Conservation (phyloP, 225 moss, liverwort and hornwort genomes). For the Antitrichia curtipendula region DNA sequence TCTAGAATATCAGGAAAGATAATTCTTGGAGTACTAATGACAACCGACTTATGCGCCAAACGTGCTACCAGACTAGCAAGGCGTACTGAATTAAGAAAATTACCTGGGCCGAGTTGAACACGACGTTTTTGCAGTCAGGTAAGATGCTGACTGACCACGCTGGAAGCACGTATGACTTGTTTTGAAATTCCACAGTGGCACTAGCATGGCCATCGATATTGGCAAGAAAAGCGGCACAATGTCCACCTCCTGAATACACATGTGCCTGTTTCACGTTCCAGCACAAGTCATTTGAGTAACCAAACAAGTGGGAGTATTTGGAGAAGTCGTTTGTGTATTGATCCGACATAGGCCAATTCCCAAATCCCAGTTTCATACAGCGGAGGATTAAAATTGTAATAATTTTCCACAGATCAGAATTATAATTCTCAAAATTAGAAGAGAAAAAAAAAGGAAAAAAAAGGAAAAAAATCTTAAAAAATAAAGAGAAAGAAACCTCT, state of each 20-base stretch:
- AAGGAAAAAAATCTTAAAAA: not conserved
- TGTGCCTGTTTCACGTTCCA: conserved; percentile 53
- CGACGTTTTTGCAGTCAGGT: conserved; percentile 65
- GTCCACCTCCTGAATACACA: conserved; percentile 54
- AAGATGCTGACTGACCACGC: conserved; percentile 94
- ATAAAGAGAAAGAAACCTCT: conserved; percentile 35
- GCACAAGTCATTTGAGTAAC: not conserved
- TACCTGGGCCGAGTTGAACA: conserved; percentile 74
- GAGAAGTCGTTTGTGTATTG: not conserved
- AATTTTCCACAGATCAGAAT: not conserved
- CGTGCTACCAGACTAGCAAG: not conserved
- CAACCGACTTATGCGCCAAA: not conserved
- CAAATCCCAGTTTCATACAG: not conserved
- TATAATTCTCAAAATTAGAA: not conserved
- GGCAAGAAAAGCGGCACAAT: conserved; percentile 83
- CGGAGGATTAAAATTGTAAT: not conserved
- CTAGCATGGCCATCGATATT: conserved; percentile 46
- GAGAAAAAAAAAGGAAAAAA: not conserved
- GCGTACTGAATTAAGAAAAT: not conserved
- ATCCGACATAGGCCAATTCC: not conserved
- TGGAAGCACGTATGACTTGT: conserved; percentile 40
- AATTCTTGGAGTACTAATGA: not conserved
- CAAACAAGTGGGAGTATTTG: not conserved
- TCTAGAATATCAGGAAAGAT: not conserved
- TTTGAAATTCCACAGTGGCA: conserved; percentile 52